phyloP scores from a whole-genome alignment of 768 basidiomycete species.

The Panus rudis region DNA sequence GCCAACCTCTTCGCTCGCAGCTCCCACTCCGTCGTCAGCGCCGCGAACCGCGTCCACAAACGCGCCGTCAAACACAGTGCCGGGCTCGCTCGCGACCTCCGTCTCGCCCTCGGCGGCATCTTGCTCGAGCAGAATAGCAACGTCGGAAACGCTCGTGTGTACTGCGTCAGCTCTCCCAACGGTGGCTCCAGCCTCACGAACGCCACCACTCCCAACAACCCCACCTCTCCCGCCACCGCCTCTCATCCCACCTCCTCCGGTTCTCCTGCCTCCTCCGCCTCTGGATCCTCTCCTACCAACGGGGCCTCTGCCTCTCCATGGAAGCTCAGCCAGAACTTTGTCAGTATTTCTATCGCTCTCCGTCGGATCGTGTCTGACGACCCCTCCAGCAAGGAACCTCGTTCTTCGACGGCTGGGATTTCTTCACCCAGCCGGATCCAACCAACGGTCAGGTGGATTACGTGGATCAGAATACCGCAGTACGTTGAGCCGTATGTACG shows the following conservation, averaged over 20 bases:
- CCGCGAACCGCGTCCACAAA: constrained; percentile 42
- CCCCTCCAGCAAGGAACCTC: constrained; percentile 45
- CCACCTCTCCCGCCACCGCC: constrained; percentile 2
- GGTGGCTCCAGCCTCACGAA: constrained; percentile 6
- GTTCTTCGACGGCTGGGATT: constrained; percentile 83
- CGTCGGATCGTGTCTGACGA: constrained; percentile 2
- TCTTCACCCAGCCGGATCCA: constrained; percentile 64
- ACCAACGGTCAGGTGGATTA: constrained; percentile 70
- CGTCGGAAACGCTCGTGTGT: constrained; percentile 20
- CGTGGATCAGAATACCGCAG: constrained; percentile 53
- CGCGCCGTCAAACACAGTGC: constrained; percentile 53
- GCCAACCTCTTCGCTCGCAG: constrained; percentile 18
- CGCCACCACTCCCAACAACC: constrained; percentile 5
- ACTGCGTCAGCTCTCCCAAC: constrained; percentile 27
- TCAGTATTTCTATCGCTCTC: constrained; percentile 24
- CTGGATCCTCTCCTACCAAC: constrained; percentile 2
- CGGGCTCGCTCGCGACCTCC: constrained; percentile 61
- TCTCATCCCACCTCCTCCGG: constrained; percentile 15
- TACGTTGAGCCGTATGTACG: constrained; percentile 24
- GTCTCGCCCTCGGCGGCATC: constrained; percentile 52
- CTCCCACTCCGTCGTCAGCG: constrained; percentile 33
- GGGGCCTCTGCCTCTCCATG: constrained; percentile 18
- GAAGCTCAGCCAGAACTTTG: constrained; percentile 54
- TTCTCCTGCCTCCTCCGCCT: constrained; percentile 8
- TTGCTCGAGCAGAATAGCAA: constrained; percentile 25